Percentiles rank a stretch among this genome's conserved stretches.
phyloP scores from a whole-genome alignment of 108 stramenopile genomes.

The Fragilaria crotonensis region DNA sequence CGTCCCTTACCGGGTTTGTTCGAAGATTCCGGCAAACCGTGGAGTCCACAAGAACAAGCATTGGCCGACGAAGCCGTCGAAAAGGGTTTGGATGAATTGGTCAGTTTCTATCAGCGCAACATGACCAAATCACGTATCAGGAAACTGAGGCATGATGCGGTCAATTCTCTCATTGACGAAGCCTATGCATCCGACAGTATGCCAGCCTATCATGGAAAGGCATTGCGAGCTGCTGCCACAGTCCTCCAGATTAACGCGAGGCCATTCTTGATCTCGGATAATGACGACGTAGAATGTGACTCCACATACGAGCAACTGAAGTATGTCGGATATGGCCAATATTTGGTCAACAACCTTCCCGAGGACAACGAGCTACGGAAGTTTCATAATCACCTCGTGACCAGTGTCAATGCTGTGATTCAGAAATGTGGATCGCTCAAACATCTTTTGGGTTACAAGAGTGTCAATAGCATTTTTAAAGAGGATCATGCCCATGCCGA shows the following conservation, averaged over 20 bases:
- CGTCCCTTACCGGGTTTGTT: too few species aligned
- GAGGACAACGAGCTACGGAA: slow-evolving; percentile 3
- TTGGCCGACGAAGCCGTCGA: slow-evolving; percentile 11
- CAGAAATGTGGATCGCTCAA: slow-evolving; percentile 1
- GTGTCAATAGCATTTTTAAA: neutral
- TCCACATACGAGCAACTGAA: neutral
- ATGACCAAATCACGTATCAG: neutral
- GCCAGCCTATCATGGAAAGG: slow-evolving; percentile 1
- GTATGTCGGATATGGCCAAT: slow-evolving; percentile 1
- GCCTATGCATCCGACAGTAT: neutral
- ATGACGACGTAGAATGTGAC: neutral
- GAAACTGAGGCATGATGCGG: slow-evolving; percentile 1
- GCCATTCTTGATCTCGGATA: neutral
- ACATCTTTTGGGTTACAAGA: neutral
- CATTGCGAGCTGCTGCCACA: neutral
- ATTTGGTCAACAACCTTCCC: neutral
- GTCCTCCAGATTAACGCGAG: slow-evolving; percentile 1
- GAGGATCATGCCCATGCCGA: neutral
- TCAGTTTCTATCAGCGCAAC: neutral
- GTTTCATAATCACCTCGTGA: neutral
- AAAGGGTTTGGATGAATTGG: slow-evolving; percentile 7
- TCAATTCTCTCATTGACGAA: slow-evolving; percentile 6
- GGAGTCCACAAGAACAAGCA: slow-evolving; percentile 6
- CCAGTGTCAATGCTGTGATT: neutral
- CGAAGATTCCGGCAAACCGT: too few species aligned